phyloP scores from a whole-genome alignment of 805 yeast species.

The Tetrapisispora taiwanensis region DNA sequence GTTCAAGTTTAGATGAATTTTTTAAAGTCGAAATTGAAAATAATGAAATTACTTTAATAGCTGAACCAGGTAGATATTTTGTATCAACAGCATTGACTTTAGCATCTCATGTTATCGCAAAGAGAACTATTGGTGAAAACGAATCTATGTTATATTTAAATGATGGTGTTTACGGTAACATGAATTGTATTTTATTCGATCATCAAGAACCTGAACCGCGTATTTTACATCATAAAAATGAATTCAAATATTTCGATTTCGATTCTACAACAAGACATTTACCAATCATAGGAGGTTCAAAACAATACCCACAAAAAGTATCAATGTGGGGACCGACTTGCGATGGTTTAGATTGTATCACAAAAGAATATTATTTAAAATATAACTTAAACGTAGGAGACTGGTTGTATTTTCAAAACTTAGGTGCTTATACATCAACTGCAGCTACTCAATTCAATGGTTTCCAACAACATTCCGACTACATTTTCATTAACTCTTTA shows the following conservation, averaged over 20 bases:
- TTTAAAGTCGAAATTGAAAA: constrained; percentile 40
- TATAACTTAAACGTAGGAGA: constrained; percentile 71
- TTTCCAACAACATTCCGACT: constrained; percentile 51
- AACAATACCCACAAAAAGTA: constrained; percentile 29
- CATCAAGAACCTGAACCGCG: constrained; percentile 72
- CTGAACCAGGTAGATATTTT: constrained; percentile 91
- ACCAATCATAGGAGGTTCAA: not conserved
- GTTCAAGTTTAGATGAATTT: constrained; percentile 41
- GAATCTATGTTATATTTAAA: constrained; percentile 74
- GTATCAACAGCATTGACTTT: constrained; percentile 79
- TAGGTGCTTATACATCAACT: constrained; percentile 89
- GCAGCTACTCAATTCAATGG: constrained; percentile 95
- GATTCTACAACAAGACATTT: constrained; percentile 16
- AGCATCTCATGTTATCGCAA: constrained; percentile 79
- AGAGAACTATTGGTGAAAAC: constrained; percentile 37
- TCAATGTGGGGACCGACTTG: constrained; percentile 99
- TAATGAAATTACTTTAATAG: constrained; percentile 39
- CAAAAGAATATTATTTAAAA: constrained; percentile 42
- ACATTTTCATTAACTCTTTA: constrained; percentile 48
- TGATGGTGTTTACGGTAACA: constrained; percentile 92
- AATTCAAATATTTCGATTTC: constrained; percentile 34
- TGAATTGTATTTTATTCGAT: constrained; percentile 88
- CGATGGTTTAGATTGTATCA: constrained; percentile 86
- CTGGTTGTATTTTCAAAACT: constrained; percentile 74
- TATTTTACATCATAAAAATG: constrained; percentile 48